These are phyloP conservation scores for Apophysomyces ossiformis DNA, from an alignment of 371 early-diverging fungal genomes.

Conservation along the genomic window DNA sequence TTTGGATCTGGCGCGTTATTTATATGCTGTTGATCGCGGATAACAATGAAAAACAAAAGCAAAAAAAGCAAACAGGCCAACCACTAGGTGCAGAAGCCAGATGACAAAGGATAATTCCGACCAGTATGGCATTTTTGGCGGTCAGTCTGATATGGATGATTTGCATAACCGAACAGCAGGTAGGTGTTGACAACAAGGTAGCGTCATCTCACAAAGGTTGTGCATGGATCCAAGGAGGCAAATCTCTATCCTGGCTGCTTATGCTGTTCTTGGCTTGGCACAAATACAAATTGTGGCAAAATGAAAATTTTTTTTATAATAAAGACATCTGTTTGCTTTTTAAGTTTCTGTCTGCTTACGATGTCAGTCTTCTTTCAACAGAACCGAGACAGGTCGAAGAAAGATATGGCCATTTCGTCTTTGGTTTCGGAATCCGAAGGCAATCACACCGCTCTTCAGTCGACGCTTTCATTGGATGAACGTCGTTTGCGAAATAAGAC, in stretches of 20 bases:
- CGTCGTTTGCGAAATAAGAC: conserved; percentile 58
- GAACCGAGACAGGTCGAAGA: conserved; percentile 1
- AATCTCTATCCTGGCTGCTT: conserved; percentile 2
- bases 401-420: conserved; percentile 2
- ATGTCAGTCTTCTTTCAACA: conserved; percentile 5
- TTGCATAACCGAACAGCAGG: conserved; percentile 3
- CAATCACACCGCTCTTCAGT: neutral
- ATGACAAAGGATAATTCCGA: conserved; percentile 2
- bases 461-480: conserved; percentile 47
- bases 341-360: neutral
- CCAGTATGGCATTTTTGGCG: neutral
- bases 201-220: conserved; percentile 1
- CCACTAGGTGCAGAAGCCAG: neutral
- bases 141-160: neutral
- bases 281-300: conserved; percentile 7
- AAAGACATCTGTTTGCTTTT: neutral
- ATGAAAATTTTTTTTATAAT: neutral
- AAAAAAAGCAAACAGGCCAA: no score
- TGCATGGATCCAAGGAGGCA: conserved; percentile 2
- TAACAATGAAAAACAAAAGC: neutral
- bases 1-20: no score
- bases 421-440: neutral
- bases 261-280: neutral
- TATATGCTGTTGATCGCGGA: no score
- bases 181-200: conserved; percentile 1